These are phyloP conservation scores for Exophiala aquamarina DNA, from an alignment of 2,329 filamentous ascomycete genomes.

Conservation along the genomic window DNA sequence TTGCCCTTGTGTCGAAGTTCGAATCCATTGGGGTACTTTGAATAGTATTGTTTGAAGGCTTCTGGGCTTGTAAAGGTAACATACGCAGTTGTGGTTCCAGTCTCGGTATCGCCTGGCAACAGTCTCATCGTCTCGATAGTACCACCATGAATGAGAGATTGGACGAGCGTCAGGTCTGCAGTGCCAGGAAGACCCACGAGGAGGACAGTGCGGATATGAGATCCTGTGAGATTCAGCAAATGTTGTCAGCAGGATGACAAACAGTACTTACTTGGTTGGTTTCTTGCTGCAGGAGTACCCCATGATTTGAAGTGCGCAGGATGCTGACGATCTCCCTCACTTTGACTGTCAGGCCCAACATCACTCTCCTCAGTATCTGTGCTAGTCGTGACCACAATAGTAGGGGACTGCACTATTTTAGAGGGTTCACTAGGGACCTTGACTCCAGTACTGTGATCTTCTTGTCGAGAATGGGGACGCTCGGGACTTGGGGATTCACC, in stretches of 20 bases:
- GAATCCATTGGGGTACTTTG: slow-evolving; percentile 39
- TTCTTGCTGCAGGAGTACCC: slow-evolving; percentile 31
- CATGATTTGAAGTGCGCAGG: slow-evolving; percentile 36
- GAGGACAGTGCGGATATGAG: slow-evolving; percentile 33
- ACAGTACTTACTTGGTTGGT: slow-evolving; percentile 28
- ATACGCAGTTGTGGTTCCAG: slow-evolving; percentile 28
- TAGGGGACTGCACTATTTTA: slow-evolving; percentile 9
- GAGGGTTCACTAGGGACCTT: too few species aligned
- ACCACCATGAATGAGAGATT: slow-evolving; percentile 41
- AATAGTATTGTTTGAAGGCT: slow-evolving; percentile 37
- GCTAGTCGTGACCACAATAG: slow-evolving; percentile 10
- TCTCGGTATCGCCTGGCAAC: slow-evolving; percentile 13
- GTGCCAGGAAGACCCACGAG: slow-evolving; percentile 37
- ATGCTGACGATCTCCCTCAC: slow-evolving; percentile 1
- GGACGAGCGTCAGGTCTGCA: slow-evolving; percentile 34
- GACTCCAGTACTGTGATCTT: too few species aligned
- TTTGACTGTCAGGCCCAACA: neutral
- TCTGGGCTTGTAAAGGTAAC: slow-evolving; percentile 38
- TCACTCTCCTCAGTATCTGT: slow-evolving; percentile 9
- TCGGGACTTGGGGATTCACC: too few species aligned
- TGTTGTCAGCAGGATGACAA: neutral
- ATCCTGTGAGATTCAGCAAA: slow-evolving; percentile 12
- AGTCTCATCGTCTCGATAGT: slow-evolving; percentile 35
- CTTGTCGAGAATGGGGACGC: too few species aligned
- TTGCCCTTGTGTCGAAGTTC: slow-evolving; percentile 32